Percentiles rank a stretch among this genome's conserved stretches.
phyloP scores from a whole-genome alignment of 2,329 filamentous ascomycete genomes.

The Malbranchea cinnamomea region DNA sequence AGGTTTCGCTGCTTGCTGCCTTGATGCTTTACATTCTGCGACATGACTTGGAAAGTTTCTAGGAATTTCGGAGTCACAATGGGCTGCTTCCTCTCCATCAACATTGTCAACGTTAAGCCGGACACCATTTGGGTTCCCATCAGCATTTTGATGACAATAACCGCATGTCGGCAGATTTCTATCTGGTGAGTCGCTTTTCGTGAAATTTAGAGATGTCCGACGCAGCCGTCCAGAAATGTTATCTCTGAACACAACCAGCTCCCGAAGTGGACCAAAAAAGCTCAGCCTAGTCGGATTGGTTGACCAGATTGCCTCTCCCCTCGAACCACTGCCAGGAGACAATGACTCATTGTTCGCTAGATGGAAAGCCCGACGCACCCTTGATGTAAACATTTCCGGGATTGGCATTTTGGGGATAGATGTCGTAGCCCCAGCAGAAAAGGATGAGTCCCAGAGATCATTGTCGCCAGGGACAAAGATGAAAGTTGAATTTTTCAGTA shows the following conservation, averaged over 20 bases:
- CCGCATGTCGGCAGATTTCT: no score
- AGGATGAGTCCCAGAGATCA: constrained; percentile 89
- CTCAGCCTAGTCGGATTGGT: constrained; percentile 71
- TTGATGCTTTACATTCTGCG: constrained; percentile 1
- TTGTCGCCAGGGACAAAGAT: constrained; percentile 93
- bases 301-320: constrained; percentile 71
- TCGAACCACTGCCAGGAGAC: constrained; percentile 21
- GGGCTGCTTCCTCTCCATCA: constrained; percentile 6
- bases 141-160: no score
- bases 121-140: no score
- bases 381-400: constrained; percentile 78
- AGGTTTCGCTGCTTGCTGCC: constrained; percentile 9
- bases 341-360: constrained; percentile 49
- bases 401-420: constrained; percentile 40
- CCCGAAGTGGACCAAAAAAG: constrained; percentile 76
- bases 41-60: not conserved
- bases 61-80: not conserved
- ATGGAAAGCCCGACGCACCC: constrained; percentile 67
- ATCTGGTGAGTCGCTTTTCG: constrained; percentile 21
- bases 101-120: no score
- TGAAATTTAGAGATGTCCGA: constrained; percentile 59
- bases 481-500: constrained; percentile 69
- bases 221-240: constrained; percentile 69
- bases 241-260: constrained; percentile 76
- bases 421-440: constrained; percentile 37